Percentiles rank a stretch among this genome's conserved stretches.
Evolutionary conservation across 108 stramenopile species (phyloP).

Genomic region (Skeletonema menzelii): DNA sequence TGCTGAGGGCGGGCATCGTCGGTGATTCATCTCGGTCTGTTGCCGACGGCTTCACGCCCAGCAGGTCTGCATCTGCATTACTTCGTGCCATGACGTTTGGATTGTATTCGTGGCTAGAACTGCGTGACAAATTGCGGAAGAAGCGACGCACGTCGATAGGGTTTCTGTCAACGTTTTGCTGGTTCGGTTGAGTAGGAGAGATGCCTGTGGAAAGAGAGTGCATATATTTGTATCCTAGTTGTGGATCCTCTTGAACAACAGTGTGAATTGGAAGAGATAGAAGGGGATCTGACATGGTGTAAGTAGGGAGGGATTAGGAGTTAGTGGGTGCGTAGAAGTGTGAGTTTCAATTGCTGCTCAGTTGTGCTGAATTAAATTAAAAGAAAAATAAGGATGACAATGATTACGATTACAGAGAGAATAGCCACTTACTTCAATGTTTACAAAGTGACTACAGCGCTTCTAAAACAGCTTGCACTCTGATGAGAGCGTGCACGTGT

Average conservation of each 20-base stretch:
- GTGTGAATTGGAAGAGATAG: neutral
- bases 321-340: too few relatives aligned
- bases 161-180: slow-evolving; percentile 12
- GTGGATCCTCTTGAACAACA: neutral
- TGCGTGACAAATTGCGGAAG: slow-evolving; percentile 2
- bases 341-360: too few relatives aligned
- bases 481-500: too few relatives aligned
- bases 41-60: neutral
- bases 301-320: too few relatives aligned
- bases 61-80: neutral
- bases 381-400: too few relatives aligned
- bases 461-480: too few relatives aligned
- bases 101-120: neutral
- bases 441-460: too few relatives aligned
- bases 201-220: neutral
- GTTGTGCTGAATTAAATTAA: too few relatives aligned
- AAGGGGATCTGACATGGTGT: neutral
- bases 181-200: neutral
- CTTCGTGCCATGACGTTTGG: neutral
- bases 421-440: too few relatives aligned
- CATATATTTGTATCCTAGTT: neutral
- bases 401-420: too few relatives aligned
- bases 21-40: neutral
- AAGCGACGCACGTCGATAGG: slow-evolving; percentile 15
- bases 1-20: neutral